Evolutionary conservation across 495 filamentous ascomycete genomes (phyloP).

Genomic region (Penicillium riverlandense): DNA sequence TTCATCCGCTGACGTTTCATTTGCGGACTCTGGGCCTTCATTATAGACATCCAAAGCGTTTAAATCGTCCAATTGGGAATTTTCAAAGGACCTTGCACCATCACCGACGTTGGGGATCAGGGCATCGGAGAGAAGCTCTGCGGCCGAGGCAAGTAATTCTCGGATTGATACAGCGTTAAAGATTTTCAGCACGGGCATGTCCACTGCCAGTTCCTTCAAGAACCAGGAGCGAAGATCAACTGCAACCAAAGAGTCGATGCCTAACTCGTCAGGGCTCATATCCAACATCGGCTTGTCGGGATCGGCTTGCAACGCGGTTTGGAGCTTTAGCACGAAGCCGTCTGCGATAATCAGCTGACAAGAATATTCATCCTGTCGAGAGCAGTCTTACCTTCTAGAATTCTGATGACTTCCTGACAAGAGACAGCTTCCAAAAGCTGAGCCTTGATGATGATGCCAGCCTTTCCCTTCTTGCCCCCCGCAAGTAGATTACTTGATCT

Average conservation of each 20-base stretch:
- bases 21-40: too few species aligned
- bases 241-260: slow-evolving; percentile 49
- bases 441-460: slow-evolving; percentile 13
- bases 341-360: slow-evolving; percentile 2
- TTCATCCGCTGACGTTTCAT: not conserved
- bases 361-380: too few species aligned
- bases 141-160: slow-evolving; percentile 8
- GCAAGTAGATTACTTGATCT: slow-evolving; percentile 6
- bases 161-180: slow-evolving; percentile 19
- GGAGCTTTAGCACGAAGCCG: slow-evolving; percentile 5
- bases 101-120: slow-evolving; percentile 5
- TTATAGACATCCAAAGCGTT: too few species aligned
- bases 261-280: slow-evolving; percentile 12
- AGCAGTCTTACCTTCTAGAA: slow-evolving; percentile 6
- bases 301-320: slow-evolving; percentile 5
- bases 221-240: slow-evolving; percentile 54
- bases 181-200: slow-evolving; percentile 42
- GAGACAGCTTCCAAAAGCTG: slow-evolving; percentile 13
- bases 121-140: slow-evolving; percentile 1
- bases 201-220: slow-evolving; percentile 31
- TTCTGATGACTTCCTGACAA: slow-evolving; percentile 5
- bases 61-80: too few species aligned
- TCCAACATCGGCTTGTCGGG: slow-evolving; percentile 1
- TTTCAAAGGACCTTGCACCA: too few species aligned
- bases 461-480: slow-evolving; percentile 9